Percentiles rank a stretch among this genome's conserved stretches.
These are phyloP conservation scores for Fusarium aywerte DNA, from an alignment of 2,329 filamentous ascomycete species.

Conservation along the genomic window DNA sequence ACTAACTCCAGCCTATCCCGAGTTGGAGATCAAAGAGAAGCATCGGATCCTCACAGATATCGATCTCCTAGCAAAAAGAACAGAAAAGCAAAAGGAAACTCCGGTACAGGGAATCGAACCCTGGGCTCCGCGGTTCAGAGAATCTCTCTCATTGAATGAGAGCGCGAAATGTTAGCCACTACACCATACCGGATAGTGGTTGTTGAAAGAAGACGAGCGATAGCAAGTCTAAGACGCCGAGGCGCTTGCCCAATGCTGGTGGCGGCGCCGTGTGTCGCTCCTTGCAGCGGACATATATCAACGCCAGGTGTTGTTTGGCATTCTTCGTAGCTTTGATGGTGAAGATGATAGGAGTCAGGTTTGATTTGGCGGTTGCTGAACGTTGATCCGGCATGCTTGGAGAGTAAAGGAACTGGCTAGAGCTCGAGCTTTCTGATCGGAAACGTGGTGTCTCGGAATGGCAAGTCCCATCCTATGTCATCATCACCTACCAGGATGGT, in stretches of 20 bases:
- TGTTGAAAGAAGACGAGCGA: accelerated
- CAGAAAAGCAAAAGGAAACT: not conserved
- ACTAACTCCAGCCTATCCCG: not conserved
- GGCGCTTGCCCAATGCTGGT: not conserved
- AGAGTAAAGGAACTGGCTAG: not conserved
- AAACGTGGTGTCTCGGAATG: not conserved
- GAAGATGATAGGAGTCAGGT: not conserved
- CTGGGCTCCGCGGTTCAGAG: slow-evolving; percentile 1
- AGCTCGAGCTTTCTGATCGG: not conserved
- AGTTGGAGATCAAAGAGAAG: not conserved
- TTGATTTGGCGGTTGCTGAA: not conserved
- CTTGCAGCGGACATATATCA: not conserved
- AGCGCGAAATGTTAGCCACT: slow-evolving; percentile 51
- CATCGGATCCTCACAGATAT: not conserved
- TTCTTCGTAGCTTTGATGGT: not conserved
- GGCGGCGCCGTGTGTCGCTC: not conserved
- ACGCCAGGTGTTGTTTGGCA: not conserved
- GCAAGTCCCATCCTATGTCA: not conserved
- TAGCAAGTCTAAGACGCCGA: not conserved
- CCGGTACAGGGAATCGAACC: slow-evolving; percentile 8
- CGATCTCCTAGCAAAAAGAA: not conserved
- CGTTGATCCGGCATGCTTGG: not conserved
- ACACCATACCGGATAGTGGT: slow-evolving; percentile 48
- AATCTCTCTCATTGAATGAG: slow-evolving; percentile 30
- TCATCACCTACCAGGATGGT: not conserved